These are phyloP conservation scores for Guadua angustifolia DNA, from an alignment of 176 grass and related monocot species.

Conservation along the genomic window DNA sequence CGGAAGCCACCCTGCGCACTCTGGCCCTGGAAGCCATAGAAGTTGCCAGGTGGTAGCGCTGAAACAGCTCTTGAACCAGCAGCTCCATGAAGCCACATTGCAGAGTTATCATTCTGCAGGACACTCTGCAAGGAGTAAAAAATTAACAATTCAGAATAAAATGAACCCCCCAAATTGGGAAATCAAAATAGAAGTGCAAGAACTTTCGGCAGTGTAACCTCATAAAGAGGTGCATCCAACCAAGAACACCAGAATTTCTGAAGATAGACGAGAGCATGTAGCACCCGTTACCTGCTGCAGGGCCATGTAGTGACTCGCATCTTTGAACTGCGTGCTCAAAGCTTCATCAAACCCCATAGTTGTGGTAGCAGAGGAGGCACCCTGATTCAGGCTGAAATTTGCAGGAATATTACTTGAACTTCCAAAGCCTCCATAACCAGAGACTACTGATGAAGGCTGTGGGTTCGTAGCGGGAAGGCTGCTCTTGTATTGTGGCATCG, in stretches of 20 bases:
- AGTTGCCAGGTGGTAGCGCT: conserved; percentile 66
- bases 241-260: background rate
- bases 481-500: conserved; percentile 85
- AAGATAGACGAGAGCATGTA: background rate
- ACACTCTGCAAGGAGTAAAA: conserved; percentile 45
- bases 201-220: background rate
- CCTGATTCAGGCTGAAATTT: conserved; percentile 68
- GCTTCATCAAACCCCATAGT: conserved; percentile 80
- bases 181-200: background rate
- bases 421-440: conserved; percentile 78
- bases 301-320: conserved; percentile 71
- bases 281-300: conserved; percentile 73
- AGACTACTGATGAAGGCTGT: conserved; percentile 60
- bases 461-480: conserved; percentile 60
- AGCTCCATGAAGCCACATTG: conserved; percentile 87
- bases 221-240: conserved; percentile 15
- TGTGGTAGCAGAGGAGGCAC: conserved; percentile 52
- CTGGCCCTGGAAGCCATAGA: conserved; percentile 78
- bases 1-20: conserved; percentile 68
- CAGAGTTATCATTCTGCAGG: conserved; percentile 65
- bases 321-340: conserved; percentile 81
- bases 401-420: conserved; percentile 71
- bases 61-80: conserved; percentile 77
- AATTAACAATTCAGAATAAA: conserved; percentile 12
- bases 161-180: background rate